These are phyloP conservation scores for Aspergillus floridensis DNA, from an alignment of 2,329 filamentous ascomycete species.

Conservation along the genomic window DNA sequence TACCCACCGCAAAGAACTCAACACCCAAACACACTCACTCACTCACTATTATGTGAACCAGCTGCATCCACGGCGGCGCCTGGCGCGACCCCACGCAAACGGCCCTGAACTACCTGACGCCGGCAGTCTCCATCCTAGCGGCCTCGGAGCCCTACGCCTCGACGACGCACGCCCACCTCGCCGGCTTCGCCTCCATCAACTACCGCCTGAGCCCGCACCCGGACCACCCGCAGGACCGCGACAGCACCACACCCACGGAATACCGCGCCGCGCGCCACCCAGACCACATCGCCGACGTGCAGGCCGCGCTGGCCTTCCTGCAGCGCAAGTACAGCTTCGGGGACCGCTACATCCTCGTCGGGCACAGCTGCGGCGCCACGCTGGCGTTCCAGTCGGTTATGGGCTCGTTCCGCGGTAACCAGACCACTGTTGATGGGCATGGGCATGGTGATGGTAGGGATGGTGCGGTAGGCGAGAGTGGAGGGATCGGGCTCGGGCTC, in stretches of 20 bases:
- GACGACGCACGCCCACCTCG: slow-evolving; percentile 26
- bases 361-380: slow-evolving; percentile 49
- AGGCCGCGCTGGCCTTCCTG: slow-evolving; percentile 40
- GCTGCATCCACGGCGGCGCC: slow-evolving; percentile 50
- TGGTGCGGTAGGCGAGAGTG: not conserved
- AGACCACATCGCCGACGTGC: slow-evolving; percentile 46
- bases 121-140: slow-evolving; percentile 35
- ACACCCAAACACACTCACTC: not conserved
- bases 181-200: slow-evolving; percentile 45
- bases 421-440: no score
- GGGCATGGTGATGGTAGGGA: not conserved
- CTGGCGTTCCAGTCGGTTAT: slow-evolving; percentile 47
- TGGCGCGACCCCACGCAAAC: slow-evolving; percentile 48
- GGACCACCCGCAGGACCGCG: slow-evolving; percentile 36
- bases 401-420: slow-evolving; percentile 19
- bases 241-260: slow-evolving; percentile 26
- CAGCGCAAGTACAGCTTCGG: slow-evolving; percentile 42
- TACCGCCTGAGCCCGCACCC: slow-evolving; percentile 48
- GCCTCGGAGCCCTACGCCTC: slow-evolving; percentile 15
- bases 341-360: slow-evolving; percentile 43
- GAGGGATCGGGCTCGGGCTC: no score
- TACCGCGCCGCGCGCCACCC: slow-evolving; percentile 43
- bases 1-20: not conserved
- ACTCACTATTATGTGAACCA: slow-evolving; percentile 10
- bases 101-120: slow-evolving; percentile 33